Percentiles rank a stretch among this genome's conserved stretches.
These are phyloP conservation scores for Penicillium verhagenii DNA, from an alignment of 495 filamentous ascomycete genomes.

Conservation along the genomic window DNA sequence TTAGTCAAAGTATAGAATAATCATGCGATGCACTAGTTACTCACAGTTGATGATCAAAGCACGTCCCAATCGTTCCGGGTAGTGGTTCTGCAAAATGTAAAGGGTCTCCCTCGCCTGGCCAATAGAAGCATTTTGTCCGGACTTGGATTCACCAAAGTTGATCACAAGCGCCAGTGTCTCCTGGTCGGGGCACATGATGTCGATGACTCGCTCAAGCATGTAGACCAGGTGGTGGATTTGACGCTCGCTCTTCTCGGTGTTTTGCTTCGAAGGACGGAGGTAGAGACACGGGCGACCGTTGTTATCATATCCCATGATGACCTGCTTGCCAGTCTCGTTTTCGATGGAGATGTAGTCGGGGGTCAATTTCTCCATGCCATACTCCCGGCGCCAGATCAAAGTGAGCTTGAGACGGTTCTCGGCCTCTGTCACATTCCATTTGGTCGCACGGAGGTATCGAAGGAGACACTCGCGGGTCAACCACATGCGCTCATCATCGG, in stretches of 20 bases:
- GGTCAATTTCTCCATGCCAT: slow-evolving; percentile 70
- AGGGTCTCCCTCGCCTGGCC: slow-evolving; percentile 75
- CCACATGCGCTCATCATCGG: slow-evolving; percentile 82
- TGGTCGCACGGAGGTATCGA: slow-evolving; percentile 88
- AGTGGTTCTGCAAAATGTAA: slow-evolving; percentile 88
- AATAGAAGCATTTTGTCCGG: slow-evolving; percentile 73
- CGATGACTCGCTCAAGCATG: slow-evolving; percentile 88
- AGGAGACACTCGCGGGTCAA: slow-evolving; percentile 89
- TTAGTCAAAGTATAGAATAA: too few relatives aligned
- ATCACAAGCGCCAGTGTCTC: slow-evolving; percentile 84
- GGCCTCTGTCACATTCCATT: slow-evolving; percentile 80
- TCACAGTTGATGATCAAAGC: slow-evolving; percentile 84
- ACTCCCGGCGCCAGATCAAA: slow-evolving; percentile 85
- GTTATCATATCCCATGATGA: slow-evolving; percentile 84
- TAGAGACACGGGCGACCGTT: slow-evolving; percentile 82
- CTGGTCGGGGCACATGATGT: slow-evolving; percentile 80
- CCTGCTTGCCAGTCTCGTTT: slow-evolving; percentile 94
- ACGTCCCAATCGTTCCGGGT: slow-evolving; percentile 87
- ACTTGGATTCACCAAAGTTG: slow-evolving; percentile 78
- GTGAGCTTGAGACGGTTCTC: slow-evolving; percentile 75
- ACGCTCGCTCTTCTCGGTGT: slow-evolving; percentile 82
- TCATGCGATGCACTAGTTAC: too few relatives aligned
- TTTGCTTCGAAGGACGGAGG: slow-evolving; percentile 83
- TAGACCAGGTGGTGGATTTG: slow-evolving; percentile 93
- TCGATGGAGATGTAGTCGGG: slow-evolving; percentile 83